Base-by-base conservation (phyloP, 495 filamentous ascomycete genomes). In the Lasiosphaeris hirsuta region DNA sequence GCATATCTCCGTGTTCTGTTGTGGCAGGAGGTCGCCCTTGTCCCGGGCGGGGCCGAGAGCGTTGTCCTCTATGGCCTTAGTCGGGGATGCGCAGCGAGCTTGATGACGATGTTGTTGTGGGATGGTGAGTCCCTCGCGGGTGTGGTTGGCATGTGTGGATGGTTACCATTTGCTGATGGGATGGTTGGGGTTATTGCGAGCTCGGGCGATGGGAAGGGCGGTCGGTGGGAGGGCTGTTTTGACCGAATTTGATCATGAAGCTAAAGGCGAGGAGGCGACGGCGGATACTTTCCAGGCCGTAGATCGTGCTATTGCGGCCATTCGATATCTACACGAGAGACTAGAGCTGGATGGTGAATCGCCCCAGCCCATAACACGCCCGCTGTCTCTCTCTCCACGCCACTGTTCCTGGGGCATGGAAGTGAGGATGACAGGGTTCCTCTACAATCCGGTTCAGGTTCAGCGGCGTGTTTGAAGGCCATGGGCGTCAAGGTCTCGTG, bases 91-190 rank as follows among this genome's bases (percentile, higher is more conserved):
- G 82, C 80, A 15, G 73, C 71, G 0, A 62, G 64, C 8, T 51
- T 83, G 35, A 57, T 70, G 18, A 61, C 66, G 5, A 48, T 76
- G 35, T 43, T 81, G 48, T 63, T 69, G 11, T 79, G 76, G 68
- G 68, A 73, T 13, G 65, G 63, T 1, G 60, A 68, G 47, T 8
- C 42, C 2, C 38, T 76, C 14, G 71, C 55, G 0, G 78, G 59
- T 7, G 65, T 70, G 40, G 46, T 82, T 41, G 82, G 81, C 1
- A 80, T 86, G 77, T 79, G 80, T 64, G 82, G 79, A 30, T 83
- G 73, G 71, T 53, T 84, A 30, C 81, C 81, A 8, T 81, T 81
- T 64, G 61, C 62, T 17, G 59, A 69, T 40, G 57, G 60, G 9
- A 47, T 80, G 23, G 42, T 58, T 3, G 71, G 69, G 23, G 67